These are phyloP conservation scores for Cyclotella cryptica DNA, from an alignment of 108 stramenopile genomes.

Conservation along the genomic window DNA sequence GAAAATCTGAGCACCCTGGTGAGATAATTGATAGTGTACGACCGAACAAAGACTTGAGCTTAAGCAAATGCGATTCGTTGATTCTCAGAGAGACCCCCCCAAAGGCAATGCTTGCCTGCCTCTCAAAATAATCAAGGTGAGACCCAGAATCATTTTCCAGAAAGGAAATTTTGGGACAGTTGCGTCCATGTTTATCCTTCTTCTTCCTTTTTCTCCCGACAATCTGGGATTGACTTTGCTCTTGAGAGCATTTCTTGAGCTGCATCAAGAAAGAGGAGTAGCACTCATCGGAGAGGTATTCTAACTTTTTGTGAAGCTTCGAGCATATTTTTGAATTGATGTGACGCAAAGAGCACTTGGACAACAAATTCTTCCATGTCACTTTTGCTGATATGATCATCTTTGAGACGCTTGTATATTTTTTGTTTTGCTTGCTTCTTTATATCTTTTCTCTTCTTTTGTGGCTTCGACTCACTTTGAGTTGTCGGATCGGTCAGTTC, in stretches of 20 bases:
- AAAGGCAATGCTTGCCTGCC: constrained; percentile 50
- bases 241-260: constrained; percentile 39
- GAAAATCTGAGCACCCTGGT: background rate
- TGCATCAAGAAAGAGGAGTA: constrained; percentile 40
- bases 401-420: background rate
- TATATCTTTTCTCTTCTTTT: background rate
- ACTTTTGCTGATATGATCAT: constrained; percentile 10
- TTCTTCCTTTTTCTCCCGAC: constrained; percentile 24
- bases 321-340: constrained; percentile 35
- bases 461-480: constrained; percentile 1
- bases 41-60: constrained; percentile 65
- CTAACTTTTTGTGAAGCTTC: constrained; percentile 43
- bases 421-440: background rate
- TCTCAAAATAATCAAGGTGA: background rate
- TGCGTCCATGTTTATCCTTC: constrained; percentile 8
- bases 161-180: constrained; percentile 55
- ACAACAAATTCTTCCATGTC: constrained; percentile 37
- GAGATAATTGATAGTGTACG: constrained; percentile 18
- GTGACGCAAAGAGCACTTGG: constrained; percentile 37
- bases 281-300: constrained; percentile 31
- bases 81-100: constrained; percentile 69
- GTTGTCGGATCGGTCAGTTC: background rate
- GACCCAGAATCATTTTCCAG: constrained; percentile 13
- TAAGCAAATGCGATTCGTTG: constrained; percentile 66
- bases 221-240: constrained; percentile 19